phyloP scores from a whole-genome alignment of 2,329 filamentous ascomycete species.

The Diaporthe australafricana region DNA sequence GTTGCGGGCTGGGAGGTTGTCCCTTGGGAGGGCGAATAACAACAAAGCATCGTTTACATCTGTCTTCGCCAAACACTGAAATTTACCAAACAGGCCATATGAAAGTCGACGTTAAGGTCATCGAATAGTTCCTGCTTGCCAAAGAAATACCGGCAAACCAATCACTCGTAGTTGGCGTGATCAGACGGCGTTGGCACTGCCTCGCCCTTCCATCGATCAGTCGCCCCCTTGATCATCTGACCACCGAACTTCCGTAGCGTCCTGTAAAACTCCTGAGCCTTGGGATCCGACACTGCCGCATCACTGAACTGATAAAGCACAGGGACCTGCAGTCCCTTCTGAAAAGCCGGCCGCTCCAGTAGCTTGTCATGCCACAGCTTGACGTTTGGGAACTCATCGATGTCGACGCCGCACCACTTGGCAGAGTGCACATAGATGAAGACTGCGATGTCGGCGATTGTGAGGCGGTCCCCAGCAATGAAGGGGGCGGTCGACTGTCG shows the following conservation, averaged over 20 bases:
- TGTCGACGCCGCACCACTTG: slow-evolving; percentile 41
- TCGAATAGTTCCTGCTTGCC: too few species aligned
- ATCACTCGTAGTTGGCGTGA: slow-evolving; percentile 19
- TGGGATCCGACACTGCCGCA: not conserved
- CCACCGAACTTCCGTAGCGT: slow-evolving; percentile 8
- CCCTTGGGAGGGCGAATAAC: too few species aligned
- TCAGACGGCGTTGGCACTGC: slow-evolving; percentile 4
- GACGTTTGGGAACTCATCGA: slow-evolving; percentile 40
- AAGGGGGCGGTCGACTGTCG: slow-evolving; percentile 37
- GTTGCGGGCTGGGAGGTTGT: too few species aligned
- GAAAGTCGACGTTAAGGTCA: too few species aligned
- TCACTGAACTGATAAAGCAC: slow-evolving; percentile 36
- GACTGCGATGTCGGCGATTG: slow-evolving; percentile 41
- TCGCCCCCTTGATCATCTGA: slow-evolving; percentile 1
- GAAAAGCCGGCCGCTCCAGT: slow-evolving; percentile 38
- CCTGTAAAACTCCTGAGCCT: slow-evolving; percentile 1
- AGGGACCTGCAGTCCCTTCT: slow-evolving; percentile 40
- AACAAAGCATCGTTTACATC: too few species aligned
- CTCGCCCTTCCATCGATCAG: not conserved
- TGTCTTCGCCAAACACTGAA: too few species aligned
- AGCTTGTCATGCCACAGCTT: slow-evolving; percentile 41
- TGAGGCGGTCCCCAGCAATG: slow-evolving; percentile 40
- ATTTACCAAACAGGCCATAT: too few species aligned
- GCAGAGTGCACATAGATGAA: slow-evolving; percentile 41
- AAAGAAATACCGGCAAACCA: too few species aligned